Conservation (phyloP, 495 filamentous ascomycete genomes). For the Neurospora sp. region DNA sequence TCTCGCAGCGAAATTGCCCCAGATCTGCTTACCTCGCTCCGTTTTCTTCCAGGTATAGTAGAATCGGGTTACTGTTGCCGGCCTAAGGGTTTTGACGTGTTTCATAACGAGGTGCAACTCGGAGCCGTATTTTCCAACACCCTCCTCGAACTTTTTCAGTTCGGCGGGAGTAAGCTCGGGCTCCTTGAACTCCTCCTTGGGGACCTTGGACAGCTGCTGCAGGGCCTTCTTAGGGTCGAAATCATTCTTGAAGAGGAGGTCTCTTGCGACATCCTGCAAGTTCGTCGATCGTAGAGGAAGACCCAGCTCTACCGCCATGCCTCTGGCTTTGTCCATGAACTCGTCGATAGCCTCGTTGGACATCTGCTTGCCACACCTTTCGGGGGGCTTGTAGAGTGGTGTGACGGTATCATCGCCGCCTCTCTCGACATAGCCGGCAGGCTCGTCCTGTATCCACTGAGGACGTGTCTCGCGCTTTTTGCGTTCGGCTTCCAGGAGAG, state of each 20-base stretch:
- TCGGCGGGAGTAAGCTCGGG: conserved; percentile 72
- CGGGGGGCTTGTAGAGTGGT: conserved; percentile 52
- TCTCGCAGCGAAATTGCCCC: conserved; percentile 77
- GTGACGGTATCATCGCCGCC: conserved; percentile 62
- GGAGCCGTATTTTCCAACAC: conserved; percentile 80
- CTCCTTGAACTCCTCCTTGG: conserved; percentile 71
- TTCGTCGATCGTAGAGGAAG: conserved; percentile 68
- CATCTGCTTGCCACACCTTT: conserved; percentile 38
- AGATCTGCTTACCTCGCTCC: conserved; percentile 70
- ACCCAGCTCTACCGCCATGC: conserved; percentile 49
- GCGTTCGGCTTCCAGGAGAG: conserved; percentile 72
- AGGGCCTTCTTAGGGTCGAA: conserved; percentile 68
- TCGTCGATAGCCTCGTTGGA: conserved; percentile 45
- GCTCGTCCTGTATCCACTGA: conserved; percentile 89
- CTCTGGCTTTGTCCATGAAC: conserved; percentile 62
- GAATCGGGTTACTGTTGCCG: conserved; percentile 73
- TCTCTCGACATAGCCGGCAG: conserved; percentile 69
- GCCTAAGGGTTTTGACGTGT: conserved; percentile 71
- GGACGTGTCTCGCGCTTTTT: conserved; percentile 68
- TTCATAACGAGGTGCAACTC: conserved; percentile 76
- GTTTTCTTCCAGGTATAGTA: conserved; percentile 99
- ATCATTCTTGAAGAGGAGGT: conserved; percentile 57
- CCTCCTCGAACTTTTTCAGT: conserved; percentile 84
- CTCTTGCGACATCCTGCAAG: conserved; percentile 75
- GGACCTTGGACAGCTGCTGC: conserved; percentile 53